Evolutionary conservation across 2,329 filamentous ascomycete genomes (phyloP).

Genomic region (Macrophomina pseudophaseolina): DNA sequence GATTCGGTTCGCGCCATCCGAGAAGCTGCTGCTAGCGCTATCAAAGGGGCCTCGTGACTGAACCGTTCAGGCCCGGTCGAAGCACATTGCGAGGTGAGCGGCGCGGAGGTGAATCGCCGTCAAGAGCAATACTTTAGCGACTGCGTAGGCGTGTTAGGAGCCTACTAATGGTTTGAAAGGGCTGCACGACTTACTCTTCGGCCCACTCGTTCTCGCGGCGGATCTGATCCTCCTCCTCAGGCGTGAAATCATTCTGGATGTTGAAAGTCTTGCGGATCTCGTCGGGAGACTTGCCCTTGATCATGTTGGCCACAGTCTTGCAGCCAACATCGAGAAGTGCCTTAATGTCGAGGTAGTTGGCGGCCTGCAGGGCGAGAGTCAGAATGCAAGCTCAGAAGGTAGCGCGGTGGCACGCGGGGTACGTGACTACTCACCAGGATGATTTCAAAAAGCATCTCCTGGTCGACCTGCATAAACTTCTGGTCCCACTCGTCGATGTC

Average conservation of each 20-base stretch:
- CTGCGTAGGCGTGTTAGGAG: not conserved
- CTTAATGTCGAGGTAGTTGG: constrained; percentile 99
- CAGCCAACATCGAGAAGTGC: constrained; percentile 95
- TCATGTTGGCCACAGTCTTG: constrained; percentile 99
- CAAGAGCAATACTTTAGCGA: not conserved
- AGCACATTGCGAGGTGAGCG: no score
- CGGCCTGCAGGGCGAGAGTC: constrained; percentile 63
- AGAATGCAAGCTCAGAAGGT: not conserved
- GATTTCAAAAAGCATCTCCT: constrained; percentile 99
- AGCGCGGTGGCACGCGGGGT: not conserved
- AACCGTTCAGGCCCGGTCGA: no score
- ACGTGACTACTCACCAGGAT: constrained; percentile 71
- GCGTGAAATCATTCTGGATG: constrained; percentile 98
- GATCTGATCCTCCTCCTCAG: constrained; percentile 97
- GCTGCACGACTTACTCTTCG: constrained; percentile 36
- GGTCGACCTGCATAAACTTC: constrained; percentile 99
- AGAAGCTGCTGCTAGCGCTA: no score
- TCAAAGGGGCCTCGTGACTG: no score
- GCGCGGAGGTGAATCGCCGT: no score
- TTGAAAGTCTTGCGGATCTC: constrained; percentile 99
- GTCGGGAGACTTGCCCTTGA: constrained; percentile 99
- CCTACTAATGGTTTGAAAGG: not conserved
- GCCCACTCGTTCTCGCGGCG: constrained; percentile 61
- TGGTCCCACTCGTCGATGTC: constrained; percentile 99
- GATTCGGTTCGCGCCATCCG: no score